Base-by-base conservation (phyloP, 2,329 filamentous ascomycete species). In the Paecilomyces variotii region DNA sequence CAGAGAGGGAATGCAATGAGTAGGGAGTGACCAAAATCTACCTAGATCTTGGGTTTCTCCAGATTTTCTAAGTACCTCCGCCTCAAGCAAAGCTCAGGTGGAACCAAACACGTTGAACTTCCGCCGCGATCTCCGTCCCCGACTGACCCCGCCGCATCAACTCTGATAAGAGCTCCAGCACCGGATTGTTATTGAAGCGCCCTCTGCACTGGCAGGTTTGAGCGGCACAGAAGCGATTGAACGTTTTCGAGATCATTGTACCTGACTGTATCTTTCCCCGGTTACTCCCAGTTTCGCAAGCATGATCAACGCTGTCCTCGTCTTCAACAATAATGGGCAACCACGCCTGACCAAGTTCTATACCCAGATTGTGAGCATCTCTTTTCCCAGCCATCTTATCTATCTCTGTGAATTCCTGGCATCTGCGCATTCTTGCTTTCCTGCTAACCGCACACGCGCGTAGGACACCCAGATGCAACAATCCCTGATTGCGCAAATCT, bases 261-360 rank as follows among this genome's bases (percentile, higher is more conserved):
- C 39, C n/a, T 45, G 39, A 9, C 39, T 1, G 9, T 14, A 7
- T 2, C 2, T 14, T 45, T n/a, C n/a, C 6, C n/a, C 35, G 3
- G 3, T 6, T 5, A 5, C 35, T 45, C 39, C 19, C 19, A 7
- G n/a, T 24, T 45, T 45, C 39, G 25, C 34, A 59, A 72, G 64
- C 66, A 99, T 99, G 94, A 97, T 99, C 76, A 99, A 96, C 81
- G 94, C 95, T 32, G 93, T 99, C 62, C 82, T 99, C 65, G 93
- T 99, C 73, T 99, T 99, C 82, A 99, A 99, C 72, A 96, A 96
- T 79, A 91, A 93, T 68, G 94, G 94, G 63, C 93, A 99, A 77
- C 93, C 94, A 39, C 88, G 94, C 58, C 83, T 99, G 73, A 97
- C 93, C 68, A 97, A 97, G 71, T 99, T 99, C 81, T 99, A 99